Evolutionary conservation across 208 protist genomes (phyloP).

Genomic region (Acanthamoeba royreba): DNA sequence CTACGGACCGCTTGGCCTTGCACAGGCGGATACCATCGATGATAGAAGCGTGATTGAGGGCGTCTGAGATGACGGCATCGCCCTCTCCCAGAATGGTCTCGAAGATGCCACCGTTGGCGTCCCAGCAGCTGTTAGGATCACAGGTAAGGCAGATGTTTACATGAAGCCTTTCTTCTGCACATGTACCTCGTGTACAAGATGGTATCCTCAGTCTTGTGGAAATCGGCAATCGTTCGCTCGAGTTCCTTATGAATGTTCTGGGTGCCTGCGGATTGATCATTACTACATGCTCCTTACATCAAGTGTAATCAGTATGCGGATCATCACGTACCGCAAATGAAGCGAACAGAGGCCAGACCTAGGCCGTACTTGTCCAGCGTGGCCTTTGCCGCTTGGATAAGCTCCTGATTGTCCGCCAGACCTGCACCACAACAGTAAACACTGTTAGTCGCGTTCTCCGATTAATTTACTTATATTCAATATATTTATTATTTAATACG

Average conservation of each 20-base stretch:
- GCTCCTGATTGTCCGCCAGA: constrained; percentile 64
- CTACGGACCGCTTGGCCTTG: constrained; percentile 74
- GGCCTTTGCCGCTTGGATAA: constrained; percentile 81
- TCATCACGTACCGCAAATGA: constrained; percentile 84
- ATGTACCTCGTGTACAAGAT: constrained; percentile 82
- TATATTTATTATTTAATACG: too few species aligned
- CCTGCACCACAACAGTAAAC: not conserved
- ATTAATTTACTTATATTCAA: too few species aligned
- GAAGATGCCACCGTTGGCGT: constrained; percentile 89
- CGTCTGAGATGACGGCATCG: constrained; percentile 83
- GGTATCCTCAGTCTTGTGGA: constrained; percentile 82
- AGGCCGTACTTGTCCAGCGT: constrained; percentile 81
- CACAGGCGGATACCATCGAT: constrained; percentile 88
- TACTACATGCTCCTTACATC: not conserved
- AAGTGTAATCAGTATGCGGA: constrained; percentile 15
- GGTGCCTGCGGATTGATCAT: not conserved
- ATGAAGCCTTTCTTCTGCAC: not conserved
- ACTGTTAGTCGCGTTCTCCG: too few species aligned
- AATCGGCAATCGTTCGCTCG: constrained; percentile 78
- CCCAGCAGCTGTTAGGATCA: constrained; percentile 77
- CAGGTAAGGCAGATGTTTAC: not conserved
- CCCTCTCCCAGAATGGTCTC: constrained; percentile 80
- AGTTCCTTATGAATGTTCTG: constrained; percentile 86
- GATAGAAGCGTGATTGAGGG: constrained; percentile 88
- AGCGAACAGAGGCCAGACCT: constrained; percentile 83